Percentiles rank a stretch among this genome's conserved stretches.
Conservation (phyloP, 2,329 filamentous ascomycete species). For the Arachnomyces sp. region DNA sequence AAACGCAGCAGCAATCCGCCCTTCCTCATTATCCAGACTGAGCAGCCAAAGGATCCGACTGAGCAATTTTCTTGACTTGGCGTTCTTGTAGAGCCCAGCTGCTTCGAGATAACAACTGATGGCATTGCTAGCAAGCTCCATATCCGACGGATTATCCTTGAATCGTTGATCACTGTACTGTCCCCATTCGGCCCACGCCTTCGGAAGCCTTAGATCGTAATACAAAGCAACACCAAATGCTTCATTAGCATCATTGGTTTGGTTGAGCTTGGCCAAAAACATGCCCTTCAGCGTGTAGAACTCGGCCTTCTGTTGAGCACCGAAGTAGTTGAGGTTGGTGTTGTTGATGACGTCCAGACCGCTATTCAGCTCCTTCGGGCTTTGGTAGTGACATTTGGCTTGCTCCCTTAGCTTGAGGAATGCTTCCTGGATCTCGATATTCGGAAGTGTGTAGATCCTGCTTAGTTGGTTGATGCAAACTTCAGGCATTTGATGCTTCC, state of each 20-base stretch:
- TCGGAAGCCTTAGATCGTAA: constrained; percentile 89
- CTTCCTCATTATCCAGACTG: constrained; percentile 82
- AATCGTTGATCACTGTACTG: constrained; percentile 96
- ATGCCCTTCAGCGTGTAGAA: constrained; percentile 99
- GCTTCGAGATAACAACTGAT: constrained; percentile 95
- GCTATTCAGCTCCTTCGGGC: constrained; percentile 80
- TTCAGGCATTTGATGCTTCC: constrained; percentile 92
- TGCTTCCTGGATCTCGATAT: constrained; percentile 98
- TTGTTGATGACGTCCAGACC: constrained; percentile 99
- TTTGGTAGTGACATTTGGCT: constrained; percentile 97
- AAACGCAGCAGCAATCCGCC: constrained; percentile 74
- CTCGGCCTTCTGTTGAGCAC: constrained; percentile 88
- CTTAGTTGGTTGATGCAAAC: constrained; percentile 96
- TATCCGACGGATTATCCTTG: constrained; percentile 76
- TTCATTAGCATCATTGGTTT: constrained; percentile 84
- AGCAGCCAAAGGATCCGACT: constrained; percentile 91
- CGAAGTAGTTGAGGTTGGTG: constrained; percentile 98
- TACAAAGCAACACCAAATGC: constrained; percentile 92
- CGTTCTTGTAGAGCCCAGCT: constrained; percentile 91
- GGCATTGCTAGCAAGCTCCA: constrained; percentile 79
- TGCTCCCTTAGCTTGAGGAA: constrained; percentile 98
- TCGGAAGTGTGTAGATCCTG: constrained; percentile 95
- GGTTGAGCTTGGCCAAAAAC: constrained; percentile 90
- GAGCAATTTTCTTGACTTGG: constrained; percentile 88
- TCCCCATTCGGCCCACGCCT: constrained; percentile 99